These are phyloP conservation scores for Xylariaceae sp. DNA, from an alignment of 2,329 filamentous ascomycete genomes.

Conservation along the genomic window DNA sequence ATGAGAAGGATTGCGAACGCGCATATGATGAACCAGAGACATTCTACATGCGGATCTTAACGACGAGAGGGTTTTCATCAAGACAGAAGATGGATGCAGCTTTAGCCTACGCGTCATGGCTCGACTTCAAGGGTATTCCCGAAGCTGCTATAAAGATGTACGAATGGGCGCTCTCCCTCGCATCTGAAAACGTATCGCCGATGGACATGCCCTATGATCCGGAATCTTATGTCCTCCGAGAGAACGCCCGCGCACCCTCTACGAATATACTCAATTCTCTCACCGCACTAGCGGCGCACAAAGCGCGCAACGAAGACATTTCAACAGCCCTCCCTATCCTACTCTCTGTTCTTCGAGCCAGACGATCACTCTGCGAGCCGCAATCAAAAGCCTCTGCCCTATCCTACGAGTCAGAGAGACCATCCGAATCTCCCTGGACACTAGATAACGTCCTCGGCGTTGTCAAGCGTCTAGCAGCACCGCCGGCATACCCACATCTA, in stretches of 20 bases:
- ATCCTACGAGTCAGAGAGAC: constrained; percentile 11
- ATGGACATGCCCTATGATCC: constrained; percentile 60
- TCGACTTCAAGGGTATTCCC: constrained; percentile 75
- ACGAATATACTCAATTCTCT: constrained; percentile 77
- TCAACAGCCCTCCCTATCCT: constrained; percentile 80
- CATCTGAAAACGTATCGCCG: constrained; percentile 54
- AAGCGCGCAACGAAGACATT: constrained; percentile 72
- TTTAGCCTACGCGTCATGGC: constrained; percentile 82
- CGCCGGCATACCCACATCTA: constrained; percentile 72
- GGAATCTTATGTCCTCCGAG: constrained; percentile 68
- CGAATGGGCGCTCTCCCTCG: constrained; percentile 77
- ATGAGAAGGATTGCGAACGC: constrained; percentile 76
- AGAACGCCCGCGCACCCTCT: constrained; percentile 65
- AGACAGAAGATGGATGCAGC: constrained; percentile 82
- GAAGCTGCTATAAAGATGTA: constrained; percentile 76
- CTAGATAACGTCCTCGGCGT: constrained; percentile 38
- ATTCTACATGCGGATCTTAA: constrained; percentile 83
- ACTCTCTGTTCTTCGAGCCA: constrained; percentile 81
- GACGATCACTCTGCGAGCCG: constrained; percentile 61
- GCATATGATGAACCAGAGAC: constrained; percentile 74
- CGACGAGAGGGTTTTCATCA: constrained; percentile 78
- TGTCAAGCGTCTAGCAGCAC: constrained; percentile 45
- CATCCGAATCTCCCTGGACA: constrained; percentile 30
- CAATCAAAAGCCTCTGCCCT: neutral
- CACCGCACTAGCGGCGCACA: constrained; percentile 80